Conservation (phyloP, 2,329 filamentous ascomycete genomes). For the Didymellaceae sp. region DNA sequence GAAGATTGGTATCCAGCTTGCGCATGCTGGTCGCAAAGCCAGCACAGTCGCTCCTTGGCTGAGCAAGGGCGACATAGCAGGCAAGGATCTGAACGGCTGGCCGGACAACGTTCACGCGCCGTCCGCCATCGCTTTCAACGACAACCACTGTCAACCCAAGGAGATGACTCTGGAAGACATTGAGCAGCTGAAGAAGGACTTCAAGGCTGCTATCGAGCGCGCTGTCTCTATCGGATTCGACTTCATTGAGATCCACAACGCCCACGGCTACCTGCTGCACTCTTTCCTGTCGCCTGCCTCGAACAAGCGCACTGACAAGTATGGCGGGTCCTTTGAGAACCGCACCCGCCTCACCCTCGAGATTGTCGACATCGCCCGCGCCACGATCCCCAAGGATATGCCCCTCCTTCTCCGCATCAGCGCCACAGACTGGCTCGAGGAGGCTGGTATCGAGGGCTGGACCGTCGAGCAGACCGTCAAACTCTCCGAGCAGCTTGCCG, state of each 20-base stretch:
- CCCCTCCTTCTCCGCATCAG: slow-evolving; percentile 76
- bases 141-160: slow-evolving; percentile 66
- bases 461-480: slow-evolving; percentile 67
- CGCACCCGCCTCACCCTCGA: slow-evolving; percentile 72
- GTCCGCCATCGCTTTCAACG: slow-evolving; percentile 67
- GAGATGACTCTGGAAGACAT: slow-evolving; percentile 75
- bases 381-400: slow-evolving; percentile 69
- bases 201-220: slow-evolving; percentile 65
- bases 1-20: slow-evolving; percentile 80
- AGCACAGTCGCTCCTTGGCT: slow-evolving; percentile 70
- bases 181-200: slow-evolving; percentile 66
- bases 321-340: slow-evolving; percentile 76
- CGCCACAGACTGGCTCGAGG: slow-evolving; percentile 78
- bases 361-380: slow-evolving; percentile 67
- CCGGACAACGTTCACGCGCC: slow-evolving; percentile 63
- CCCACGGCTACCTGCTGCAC: slow-evolving; percentile 79
- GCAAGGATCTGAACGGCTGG: slow-evolving; percentile 61
- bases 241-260: slow-evolving; percentile 79
- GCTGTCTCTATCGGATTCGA: slow-evolving; percentile 70
- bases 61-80: slow-evolving; percentile 60
- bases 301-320: slow-evolving; percentile 73
- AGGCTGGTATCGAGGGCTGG: slow-evolving; percentile 68
- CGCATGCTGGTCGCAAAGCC: slow-evolving; percentile 75
- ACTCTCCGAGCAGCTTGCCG: slow-evolving; percentile 71
- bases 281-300: slow-evolving; percentile 71